Percentiles rank a stretch among this genome's conserved stretches.
phyloP scores from a whole-genome alignment of 2,329 filamentous ascomycete genomes.

The Fusarium sp. region DNA sequence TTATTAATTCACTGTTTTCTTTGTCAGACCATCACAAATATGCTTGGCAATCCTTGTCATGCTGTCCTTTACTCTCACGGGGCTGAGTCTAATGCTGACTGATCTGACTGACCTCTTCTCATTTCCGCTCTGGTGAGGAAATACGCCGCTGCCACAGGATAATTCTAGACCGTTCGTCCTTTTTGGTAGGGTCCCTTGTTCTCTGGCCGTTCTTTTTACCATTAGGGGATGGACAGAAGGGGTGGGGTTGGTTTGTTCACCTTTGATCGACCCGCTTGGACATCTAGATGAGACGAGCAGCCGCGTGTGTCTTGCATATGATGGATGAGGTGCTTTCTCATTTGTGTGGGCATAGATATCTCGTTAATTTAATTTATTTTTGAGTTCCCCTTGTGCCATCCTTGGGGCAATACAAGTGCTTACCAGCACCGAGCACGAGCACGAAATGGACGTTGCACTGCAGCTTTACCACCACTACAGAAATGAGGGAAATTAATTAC shows the following conservation, averaged over 20 bases:
- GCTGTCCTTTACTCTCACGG: background rate
- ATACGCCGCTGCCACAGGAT: slow-evolving; percentile 5
- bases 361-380: background rate
- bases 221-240: slow-evolving; percentile 17
- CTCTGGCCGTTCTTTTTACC: background rate
- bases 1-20: slow-evolving; percentile 2
- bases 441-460: slow-evolving; percentile 18
- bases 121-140: slow-evolving; percentile 21
- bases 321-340: slow-evolving; percentile 3
- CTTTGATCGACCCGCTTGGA: slow-evolving; percentile 29
- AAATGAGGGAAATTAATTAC: slow-evolving; percentile 22
- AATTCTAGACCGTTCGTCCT: slow-evolving; percentile 29
- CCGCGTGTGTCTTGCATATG: slow-evolving; percentile 16
- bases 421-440: slow-evolving; percentile 10
- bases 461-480: background rate
- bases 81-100: slow-evolving; percentile 23
- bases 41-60: slow-evolving; percentile 20
- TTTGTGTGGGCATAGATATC: background rate
- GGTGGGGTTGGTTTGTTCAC: slow-evolving; percentile 4
- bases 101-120: background rate
- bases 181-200: slow-evolving; percentile 34
- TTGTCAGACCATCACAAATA: slow-evolving; percentile 34
- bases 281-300: slow-evolving; percentile 8
- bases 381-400: too few species aligned
- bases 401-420: background rate